Evolutionary conservation across 345 rosid genomes (phyloP), one percentile per base, ranked within the genome.

Genomic region (Citrus medica): DNA sequence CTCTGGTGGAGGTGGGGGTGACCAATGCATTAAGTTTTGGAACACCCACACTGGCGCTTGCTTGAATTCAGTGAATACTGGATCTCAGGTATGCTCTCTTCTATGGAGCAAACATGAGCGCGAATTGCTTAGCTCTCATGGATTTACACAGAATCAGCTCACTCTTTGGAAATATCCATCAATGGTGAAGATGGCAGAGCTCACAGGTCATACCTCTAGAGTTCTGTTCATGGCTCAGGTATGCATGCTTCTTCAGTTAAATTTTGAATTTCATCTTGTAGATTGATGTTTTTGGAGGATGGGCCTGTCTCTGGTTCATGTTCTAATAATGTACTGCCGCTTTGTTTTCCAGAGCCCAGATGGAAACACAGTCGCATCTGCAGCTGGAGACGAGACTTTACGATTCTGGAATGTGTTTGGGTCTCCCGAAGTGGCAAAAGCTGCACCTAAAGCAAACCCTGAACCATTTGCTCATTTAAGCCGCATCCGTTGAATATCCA

Each of bases 191-290:
- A 83, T 85, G 77, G 81, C 81, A 1, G 87, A 88, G 78, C 83
- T 88, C 25, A 81, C 75, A 24, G 88, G 88, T 6, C 86, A 86
- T 21, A 83, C 87, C 3, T 83, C 87, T 1, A 80, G 89, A 66
- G 89, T 88, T 10, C 84, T 87, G 5, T 87, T 79, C 79, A 79
- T 83, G 88, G 82, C 86, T 22, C 87, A 82, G 82, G 87, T 86
- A 8, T 24, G 37, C 21, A 37, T 4, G 22, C 17, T 7, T 2
- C 19, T 60, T 37, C 67, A 5, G 22, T 27, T 48, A 70, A 51
- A 70, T 32, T 30, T 6, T 19, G 38, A 60, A 35, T 35, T 7
- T 25, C 38, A 25, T 25, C 17, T 25, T 21, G 9, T 17, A 75
- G 38, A 42, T 38, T 32, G 42, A 46, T 16, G n/a, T 19, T 25